These are phyloP conservation scores for Umbelopsis vinacea DNA, from an alignment of 192 early-diverging fungal species.

Conservation along the genomic window DNA sequence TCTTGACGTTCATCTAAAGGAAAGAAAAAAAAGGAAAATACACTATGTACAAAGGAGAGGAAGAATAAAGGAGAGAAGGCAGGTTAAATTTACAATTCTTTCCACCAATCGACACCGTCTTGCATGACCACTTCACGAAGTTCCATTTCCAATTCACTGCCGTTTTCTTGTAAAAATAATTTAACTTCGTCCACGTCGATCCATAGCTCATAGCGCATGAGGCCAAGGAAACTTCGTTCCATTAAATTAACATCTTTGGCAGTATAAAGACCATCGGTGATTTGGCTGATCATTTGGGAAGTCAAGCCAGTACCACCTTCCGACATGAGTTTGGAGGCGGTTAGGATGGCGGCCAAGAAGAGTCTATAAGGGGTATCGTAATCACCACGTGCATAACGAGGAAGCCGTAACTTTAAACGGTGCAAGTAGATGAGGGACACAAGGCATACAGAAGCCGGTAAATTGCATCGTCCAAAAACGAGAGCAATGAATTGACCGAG, in stretches of 20 bases:
- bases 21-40: not conserved
- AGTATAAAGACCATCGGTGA: constrained; percentile 56
- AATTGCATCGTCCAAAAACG: constrained; percentile 31
- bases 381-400: constrained; percentile 64
- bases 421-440: constrained; percentile 76
- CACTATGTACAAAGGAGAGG: not conserved
- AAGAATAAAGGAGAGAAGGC: not conserved
- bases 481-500: constrained; percentile 42
- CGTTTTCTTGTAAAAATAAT: constrained; percentile 44
- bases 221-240: constrained; percentile 60
- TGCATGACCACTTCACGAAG: constrained; percentile 37
- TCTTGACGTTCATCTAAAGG: not conserved
- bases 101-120: constrained; percentile 14
- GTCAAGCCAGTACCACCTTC: constrained; percentile 49
- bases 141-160: constrained; percentile 42
- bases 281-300: constrained; percentile 40
- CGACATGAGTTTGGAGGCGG: constrained; percentile 69
- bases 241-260: constrained; percentile 59
- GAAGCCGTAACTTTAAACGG: constrained; percentile 64
- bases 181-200: constrained; percentile 53
- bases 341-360: constrained; percentile 70
- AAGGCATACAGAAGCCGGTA: constrained; percentile 45
- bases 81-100: constrained; percentile 18
- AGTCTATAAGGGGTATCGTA: constrained; percentile 75
- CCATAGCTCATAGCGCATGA: constrained; percentile 59